Base-by-base conservation (phyloP, 2,329 filamentous ascomycete species). In the Polychaeton citri region DNA sequence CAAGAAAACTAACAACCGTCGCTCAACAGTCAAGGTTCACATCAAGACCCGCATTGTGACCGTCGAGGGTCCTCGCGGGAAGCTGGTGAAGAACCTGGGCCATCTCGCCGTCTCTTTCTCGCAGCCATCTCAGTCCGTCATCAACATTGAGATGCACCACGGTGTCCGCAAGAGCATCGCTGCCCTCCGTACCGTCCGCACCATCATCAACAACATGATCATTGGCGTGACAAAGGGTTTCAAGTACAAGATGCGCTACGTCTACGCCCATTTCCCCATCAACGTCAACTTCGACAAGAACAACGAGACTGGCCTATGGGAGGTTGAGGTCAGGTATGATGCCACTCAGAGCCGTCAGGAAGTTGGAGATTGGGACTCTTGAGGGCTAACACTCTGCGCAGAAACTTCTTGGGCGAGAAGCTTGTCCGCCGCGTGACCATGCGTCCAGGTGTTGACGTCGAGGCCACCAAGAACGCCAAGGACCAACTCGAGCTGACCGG, bases 181-280 rank as follows among this genome's bases (percentile, higher is more conserved):
- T 61, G 84, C 88, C 55, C 86, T 98, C 68, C 86, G 90, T 60
- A 98, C 90, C 60, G 90, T 98, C 72, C 85, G 86, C 63, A 88
- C 88, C 51, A 69, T 96, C 69, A 93, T 98, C 76, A 84, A 92
- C 78, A 98, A 98, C 81, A 66, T 98, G 71, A 83, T 98, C 68
- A 79, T 87, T 59, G 90, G 90, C 68, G 90, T 98, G 53, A 98
- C 90, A 66, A 93, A 88, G 76, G 90, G 90, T 55, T 98, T 81
- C 84, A 92, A 92, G 75, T 98, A 98, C 82, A 98, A 98, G 84
- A 96, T 98, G 88, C 85, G 92, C 62, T 98, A 98, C 74, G 90
- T 98, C 69, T 98, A 98, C 68, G 90, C 90, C 65, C 90, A 98
- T 81, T 98, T 98, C 65, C 90, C 90, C 70, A 98, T 98, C 85